Evolutionary conservation across 2,329 filamentous ascomycete genomes (phyloP).

Genomic region (Colletotrichum cordylinicola): DNA sequence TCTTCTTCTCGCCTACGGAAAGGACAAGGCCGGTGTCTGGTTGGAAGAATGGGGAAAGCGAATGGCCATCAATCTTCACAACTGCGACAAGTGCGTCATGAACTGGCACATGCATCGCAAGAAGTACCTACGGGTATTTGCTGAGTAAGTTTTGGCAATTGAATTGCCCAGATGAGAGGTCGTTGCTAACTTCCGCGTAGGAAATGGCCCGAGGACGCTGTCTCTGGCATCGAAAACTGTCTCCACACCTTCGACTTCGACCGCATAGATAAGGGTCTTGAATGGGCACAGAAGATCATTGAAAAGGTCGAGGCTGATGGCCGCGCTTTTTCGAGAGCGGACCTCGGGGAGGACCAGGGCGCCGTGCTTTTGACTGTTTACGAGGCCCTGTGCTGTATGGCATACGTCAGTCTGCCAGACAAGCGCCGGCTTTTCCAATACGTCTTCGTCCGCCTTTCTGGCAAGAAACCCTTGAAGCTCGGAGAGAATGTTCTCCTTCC

Average conservation of each 20-base stretch:
- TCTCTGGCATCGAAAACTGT: conserved; percentile 58
- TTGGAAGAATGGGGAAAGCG: conserved; percentile 63
- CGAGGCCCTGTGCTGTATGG: conserved; percentile 84
- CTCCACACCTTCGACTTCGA: conserved; percentile 66
- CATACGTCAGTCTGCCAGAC: conserved; percentile 68
- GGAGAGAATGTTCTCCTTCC: conserved; percentile 76
- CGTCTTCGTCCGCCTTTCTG: conserved; percentile 82
- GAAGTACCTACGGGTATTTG: conserved; percentile 65
- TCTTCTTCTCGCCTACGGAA: conserved; percentile 71
- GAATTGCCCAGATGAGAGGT: neutral
- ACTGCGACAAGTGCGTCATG: conserved; percentile 73
- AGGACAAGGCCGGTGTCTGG: conserved; percentile 64
- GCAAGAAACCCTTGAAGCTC: conserved; percentile 79
- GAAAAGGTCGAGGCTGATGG: conserved; percentile 54
- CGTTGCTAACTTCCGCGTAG: conserved; percentile 33
- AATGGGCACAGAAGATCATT: conserved; percentile 61
- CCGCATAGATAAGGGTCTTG: conserved; percentile 65
- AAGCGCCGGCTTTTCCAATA: conserved; percentile 72
- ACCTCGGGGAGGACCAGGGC: conserved; percentile 53
- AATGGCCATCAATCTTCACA: conserved; percentile 63
- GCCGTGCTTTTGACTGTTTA: conserved; percentile 81
- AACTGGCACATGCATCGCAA: conserved; percentile 77
- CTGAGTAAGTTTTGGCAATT: conserved; percentile 51
- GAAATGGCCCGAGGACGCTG: conserved; percentile 54
- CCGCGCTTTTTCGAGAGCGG: conserved; percentile 50